Evolutionary conservation across 1,284 basidiomycete species (phyloP).

Genomic region (Microbotryum saponariae): DNA sequence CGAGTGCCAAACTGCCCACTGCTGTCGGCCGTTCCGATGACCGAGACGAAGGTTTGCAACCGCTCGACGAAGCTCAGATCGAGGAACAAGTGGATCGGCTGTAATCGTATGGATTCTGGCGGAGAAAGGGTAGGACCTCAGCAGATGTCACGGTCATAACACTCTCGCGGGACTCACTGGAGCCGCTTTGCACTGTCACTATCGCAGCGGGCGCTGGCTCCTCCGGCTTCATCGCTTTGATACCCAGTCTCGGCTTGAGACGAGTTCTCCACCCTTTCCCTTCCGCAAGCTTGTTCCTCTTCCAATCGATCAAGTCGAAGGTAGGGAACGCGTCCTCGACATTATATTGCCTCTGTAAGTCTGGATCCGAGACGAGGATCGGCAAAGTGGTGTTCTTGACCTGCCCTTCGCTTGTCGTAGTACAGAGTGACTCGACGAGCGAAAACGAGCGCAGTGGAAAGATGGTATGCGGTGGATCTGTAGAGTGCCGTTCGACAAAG

Average conservation of each 20-base stretch:
- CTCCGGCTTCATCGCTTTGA: conserved; percentile 24
- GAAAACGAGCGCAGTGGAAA: conserved; percentile 39
- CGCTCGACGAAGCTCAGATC: conserved; percentile 54
- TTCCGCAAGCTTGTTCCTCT: conserved; percentile 36
- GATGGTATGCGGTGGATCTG: conserved; percentile 9
- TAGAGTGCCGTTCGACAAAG: conserved; percentile 16
- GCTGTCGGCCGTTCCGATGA: conserved; percentile 2
- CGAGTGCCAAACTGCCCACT: no score
- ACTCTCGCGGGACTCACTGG: not conserved
- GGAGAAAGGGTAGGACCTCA: not conserved
- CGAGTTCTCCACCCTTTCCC: conserved; percentile 27
- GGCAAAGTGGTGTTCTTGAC: conserved; percentile 32
- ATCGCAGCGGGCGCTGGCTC: not conserved
- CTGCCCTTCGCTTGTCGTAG: conserved; percentile 19
- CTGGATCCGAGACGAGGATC: conserved; percentile 41
- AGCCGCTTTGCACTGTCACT: not conserved
- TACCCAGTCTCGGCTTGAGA: conserved; percentile 21
- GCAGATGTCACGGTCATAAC: not conserved
- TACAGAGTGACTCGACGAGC: conserved; percentile 14
- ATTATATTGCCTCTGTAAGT: conserved; percentile 40
- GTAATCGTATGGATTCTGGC: conserved; percentile 41
- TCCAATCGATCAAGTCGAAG: conserved; percentile 42
- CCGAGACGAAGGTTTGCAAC: conserved; percentile 38
- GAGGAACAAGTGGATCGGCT: conserved; percentile 63
- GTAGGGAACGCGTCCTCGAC: conserved; percentile 34